Base-by-base conservation (phyloP, 352 stramenopile genomes). In the Phytophthora cryptogea region DNA sequence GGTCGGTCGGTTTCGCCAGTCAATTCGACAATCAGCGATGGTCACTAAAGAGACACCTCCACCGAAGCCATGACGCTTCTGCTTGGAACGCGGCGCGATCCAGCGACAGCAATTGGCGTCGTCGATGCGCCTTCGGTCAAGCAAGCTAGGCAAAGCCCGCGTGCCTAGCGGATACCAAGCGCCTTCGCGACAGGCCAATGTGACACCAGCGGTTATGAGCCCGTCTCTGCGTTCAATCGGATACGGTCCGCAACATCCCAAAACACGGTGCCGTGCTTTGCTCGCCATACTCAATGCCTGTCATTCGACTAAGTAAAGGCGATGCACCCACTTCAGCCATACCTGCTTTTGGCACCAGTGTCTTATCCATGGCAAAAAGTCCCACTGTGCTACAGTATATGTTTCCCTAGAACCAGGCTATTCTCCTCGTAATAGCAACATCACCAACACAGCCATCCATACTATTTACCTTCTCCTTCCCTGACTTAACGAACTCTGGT, bases 21-120 rank as follows among this genome's bases (percentile, higher is more conserved):
- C 46, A 57, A 47, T 10, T 59, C 23, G 33, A 20, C 30, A 31
- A 41, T 40, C 3, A 17, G 35, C 35, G 35, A 40, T 17, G 9
- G 16, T 54, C 43, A 39, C 51, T 52, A 26, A 59, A 47, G 28
- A 20, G 33, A 13, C 26, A 36, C 41, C 43, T 17, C 44, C 5
- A 32, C 10, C 41, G 55, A 45, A 57, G 39, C 37, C 48, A 65
- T 52, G 47, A 58, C 46, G 41, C 46, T 52, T 59, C 49, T 59
- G 40, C 48, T 52, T 57, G 11, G 28, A 51, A 30, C 16, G 37
- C 16, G 16, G 7, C 37, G 16, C 37, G 37, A 43, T 26, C 13
- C 13, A 16, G 35, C 35, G 35, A 40, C 13, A 10, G 31, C 5
- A 36, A 11, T n/a, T 36, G 31, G 31, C 8, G 20, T 23, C 20